These are phyloP conservation scores for Talaromyces rugulosus DNA, from an alignment of 2,329 filamentous ascomycete genomes.

Conservation along the genomic window DNA sequence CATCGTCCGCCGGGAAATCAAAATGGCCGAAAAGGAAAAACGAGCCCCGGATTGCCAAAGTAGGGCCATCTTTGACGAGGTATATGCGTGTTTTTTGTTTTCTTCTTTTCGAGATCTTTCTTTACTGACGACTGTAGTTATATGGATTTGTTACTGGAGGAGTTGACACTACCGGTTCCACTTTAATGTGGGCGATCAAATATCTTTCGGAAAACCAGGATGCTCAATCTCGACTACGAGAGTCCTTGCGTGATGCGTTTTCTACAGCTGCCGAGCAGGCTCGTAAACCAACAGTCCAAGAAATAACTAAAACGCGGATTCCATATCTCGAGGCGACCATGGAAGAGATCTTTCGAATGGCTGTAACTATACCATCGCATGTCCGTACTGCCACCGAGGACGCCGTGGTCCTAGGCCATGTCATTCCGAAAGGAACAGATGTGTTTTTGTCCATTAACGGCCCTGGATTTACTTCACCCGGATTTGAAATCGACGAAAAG, in stretches of 20 bases:
- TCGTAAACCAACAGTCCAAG: constrained; percentile 24
- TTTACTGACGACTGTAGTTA: constrained; percentile 20
- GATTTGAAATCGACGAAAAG: constrained; percentile 16
- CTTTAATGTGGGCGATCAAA: constrained; percentile 40
- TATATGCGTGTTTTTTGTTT: constrained; percentile 15
- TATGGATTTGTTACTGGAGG: constrained; percentile 38
- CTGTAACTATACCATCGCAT: constrained; percentile 20
- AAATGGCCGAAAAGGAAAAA: constrained; percentile 5
- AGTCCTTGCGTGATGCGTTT: constrained; percentile 24
- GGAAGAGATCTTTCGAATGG: constrained; percentile 38
- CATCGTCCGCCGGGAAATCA: constrained; percentile 25
- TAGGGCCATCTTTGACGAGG: background rate
- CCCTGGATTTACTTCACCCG: constrained; percentile 23
- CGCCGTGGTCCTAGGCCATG: constrained; percentile 38
- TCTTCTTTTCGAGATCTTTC: background rate
- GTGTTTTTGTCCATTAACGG: constrained; percentile 27
- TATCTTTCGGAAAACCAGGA: constrained; percentile 30
- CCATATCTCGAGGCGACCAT: constrained; percentile 42
- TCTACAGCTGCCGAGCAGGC: constrained; percentile 14
- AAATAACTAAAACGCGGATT: constrained; percentile 27
- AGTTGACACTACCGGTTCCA: constrained; percentile 45
- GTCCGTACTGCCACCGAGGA: constrained; percentile 32
- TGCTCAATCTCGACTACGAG: constrained; percentile 34
- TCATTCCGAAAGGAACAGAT: constrained; percentile 36
- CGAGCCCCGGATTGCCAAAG: background rate